Base-by-base conservation (phyloP, 176 grass and related monocot genomes). In the Cymbopogon citratus region DNA sequence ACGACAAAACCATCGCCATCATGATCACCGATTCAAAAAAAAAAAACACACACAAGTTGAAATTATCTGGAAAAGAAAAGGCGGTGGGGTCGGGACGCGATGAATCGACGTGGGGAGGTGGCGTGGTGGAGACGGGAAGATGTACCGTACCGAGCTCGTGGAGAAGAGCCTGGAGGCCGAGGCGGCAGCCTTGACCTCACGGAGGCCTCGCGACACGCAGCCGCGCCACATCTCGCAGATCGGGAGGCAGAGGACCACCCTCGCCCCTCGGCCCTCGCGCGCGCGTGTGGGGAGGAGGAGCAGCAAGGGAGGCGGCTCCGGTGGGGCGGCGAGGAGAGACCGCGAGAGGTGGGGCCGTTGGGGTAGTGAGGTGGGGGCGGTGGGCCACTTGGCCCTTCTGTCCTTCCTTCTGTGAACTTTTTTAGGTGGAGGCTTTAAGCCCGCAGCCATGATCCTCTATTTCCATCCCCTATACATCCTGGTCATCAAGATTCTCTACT, bases 141-240 rank as follows among this genome's bases (percentile, higher is more conserved):
- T 52, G n/a, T n/a, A 52, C 48, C 48, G 76, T 98, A 90, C 84
- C 84, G 84, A 31, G 57, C 83, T 69, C 28, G 86, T 87, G 75
- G 92, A 91, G 84, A 89, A 60, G 81, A 80, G 85, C 87, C 87
- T 82, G 66, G 83, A 62, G 21, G 35, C 48, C 66, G 66, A 11
- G 49, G 91, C 73, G 27, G 85, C 78, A 62, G 63, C 78, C 81
- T 56, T 94, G 88, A 74, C 85, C 75, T n/a, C 71, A 43, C 86
- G 87, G 77, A 94, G 84, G 86, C 76, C 76, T 80, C 28, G 85
- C 31, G 92, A 91, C 68, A 98, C 71, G 87, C 90, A 98, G 79
- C 86, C 31, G 38, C 92, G 95, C 95, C 95, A 98, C 92, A 94
- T 98, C 71, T 73, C 82, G 51, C 27, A 69, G 66, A 69, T 69